phyloP scores from a whole-genome alignment of 331 rosid species.

The Acacia pycnantha region DNA sequence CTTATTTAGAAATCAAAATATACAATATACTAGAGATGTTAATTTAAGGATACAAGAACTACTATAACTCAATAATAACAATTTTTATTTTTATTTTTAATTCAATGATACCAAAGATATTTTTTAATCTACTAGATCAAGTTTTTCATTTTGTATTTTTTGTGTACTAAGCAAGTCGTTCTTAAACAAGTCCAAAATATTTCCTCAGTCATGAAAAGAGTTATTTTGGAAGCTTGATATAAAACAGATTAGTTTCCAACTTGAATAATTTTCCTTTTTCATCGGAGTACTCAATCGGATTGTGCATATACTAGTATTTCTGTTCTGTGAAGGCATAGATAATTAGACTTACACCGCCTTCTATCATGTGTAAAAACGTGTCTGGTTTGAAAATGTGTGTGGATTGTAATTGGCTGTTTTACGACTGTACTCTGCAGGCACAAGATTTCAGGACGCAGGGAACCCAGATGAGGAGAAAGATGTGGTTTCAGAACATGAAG shows the following conservation, averaged over 20 bases:
- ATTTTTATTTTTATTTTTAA: background rate
- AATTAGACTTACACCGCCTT: background rate
- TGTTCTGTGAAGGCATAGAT: background rate
- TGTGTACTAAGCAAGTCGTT: background rate
- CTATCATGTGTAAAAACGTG: background rate
- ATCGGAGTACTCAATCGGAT: background rate
- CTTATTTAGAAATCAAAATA: background rate
- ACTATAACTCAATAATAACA: background rate
- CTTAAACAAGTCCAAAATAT: background rate
- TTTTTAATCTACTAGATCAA: background rate
- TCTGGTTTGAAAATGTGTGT: background rate
- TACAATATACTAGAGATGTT: background rate
- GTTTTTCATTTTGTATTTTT: background rate
- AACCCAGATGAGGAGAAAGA: constrained; percentile 67
- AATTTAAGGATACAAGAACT: background rate
- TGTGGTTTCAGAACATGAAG: constrained; percentile 95
- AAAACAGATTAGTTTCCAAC: background rate
- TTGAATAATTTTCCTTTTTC: background rate
- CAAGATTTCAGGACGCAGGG: constrained; percentile 67
- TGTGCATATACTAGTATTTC: background rate
- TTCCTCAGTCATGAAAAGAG: background rate
- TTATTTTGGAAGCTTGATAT: background rate
- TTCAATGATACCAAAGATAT: background rate
- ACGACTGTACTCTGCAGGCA: constrained; percentile 49
- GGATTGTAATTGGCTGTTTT: constrained; percentile 14